Percentiles rank a stretch among this genome's conserved stretches.
Evolutionary conservation across 345 rosid species (phyloP).

Genomic region (Viola odorata): DNA sequence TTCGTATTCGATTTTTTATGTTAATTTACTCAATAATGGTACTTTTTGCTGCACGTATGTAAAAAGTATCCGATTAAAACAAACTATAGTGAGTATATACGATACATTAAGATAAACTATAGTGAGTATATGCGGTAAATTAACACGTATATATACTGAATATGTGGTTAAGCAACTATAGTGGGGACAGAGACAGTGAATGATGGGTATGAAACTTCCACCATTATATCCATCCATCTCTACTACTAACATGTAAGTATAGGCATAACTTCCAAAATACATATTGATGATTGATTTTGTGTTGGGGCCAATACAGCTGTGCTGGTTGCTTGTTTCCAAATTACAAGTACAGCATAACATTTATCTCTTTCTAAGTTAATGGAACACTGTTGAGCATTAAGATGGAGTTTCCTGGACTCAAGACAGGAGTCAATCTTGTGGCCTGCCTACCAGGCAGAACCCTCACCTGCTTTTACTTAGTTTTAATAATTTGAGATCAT

Average conservation of each 20-base stretch:
- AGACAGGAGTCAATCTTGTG: conserved; percentile 35
- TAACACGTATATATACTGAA: no score
- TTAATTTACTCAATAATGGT: no score
- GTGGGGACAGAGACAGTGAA: conserved; percentile 3
- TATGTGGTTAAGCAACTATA: background rate
- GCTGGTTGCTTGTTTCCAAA: conserved; percentile 14
- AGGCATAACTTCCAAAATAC: conserved; percentile 18
- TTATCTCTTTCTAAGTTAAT: conserved; percentile 5
- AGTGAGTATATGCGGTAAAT: no score
- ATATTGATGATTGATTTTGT: conserved; percentile 12
- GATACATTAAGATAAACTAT: no score
- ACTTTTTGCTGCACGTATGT: no score
- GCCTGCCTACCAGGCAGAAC: conserved; percentile 24
- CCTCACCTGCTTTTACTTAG: conserved; percentile 6
- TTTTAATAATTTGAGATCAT: background rate
- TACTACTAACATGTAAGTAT: no score
- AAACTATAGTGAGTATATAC: no score
- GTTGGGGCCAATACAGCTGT: conserved; percentile 12
- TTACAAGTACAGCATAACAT: background rate
- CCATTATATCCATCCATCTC: background rate
- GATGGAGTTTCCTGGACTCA: conserved; percentile 22
- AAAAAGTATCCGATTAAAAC: no score
- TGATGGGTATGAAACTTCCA: conserved; percentile 15
- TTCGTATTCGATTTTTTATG: no score
- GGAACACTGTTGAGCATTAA: background rate